Percentiles rank a stretch among this genome's conserved stretches.
phyloP scores from a whole-genome alignment of 371 early-diverging fungal species.

The Circinella umbellata region DNA sequence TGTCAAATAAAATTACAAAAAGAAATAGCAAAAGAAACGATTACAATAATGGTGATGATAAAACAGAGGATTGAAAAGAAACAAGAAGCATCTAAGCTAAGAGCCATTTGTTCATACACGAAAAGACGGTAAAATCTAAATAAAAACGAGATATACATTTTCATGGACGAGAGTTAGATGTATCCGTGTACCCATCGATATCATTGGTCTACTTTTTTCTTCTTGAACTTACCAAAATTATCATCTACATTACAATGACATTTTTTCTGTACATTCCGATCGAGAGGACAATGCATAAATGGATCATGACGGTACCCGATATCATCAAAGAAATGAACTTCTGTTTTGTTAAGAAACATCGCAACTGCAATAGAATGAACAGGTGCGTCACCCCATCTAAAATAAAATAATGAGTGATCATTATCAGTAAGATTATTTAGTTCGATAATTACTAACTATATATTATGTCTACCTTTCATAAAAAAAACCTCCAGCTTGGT shows the following conservation, averaged over 20 bases:
- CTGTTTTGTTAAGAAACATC: conserved; percentile 63
- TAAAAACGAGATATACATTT: background rate
- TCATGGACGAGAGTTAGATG: too few relatives aligned
- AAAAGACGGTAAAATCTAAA: conserved; percentile 6
- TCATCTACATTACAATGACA: conserved; percentile 69
- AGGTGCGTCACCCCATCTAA: conserved; percentile 95
- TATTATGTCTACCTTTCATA: conserved; percentile 69
- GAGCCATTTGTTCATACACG: conserved; percentile 9
- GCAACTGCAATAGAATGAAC: conserved; percentile 88
- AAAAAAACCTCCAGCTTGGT: conserved; percentile 89
- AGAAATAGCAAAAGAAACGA: background rate
- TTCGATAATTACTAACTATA: background rate
- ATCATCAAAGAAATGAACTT: conserved; percentile 91
- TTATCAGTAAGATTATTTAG: background rate
- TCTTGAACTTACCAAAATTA: conserved; percentile 50
- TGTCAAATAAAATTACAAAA: too few relatives aligned
- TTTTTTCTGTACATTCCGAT: conserved; percentile 53
- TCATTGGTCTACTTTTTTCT: background rate
- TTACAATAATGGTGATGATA: background rate
- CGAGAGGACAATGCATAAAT: conserved; percentile 69
- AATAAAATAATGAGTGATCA: background rate
- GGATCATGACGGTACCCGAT: conserved; percentile 80
- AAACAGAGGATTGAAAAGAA: background rate
- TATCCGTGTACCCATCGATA: background rate
- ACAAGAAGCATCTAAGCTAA: background rate